phyloP scores from a whole-genome alignment of 1,284 basidiomycete species.

The Cerrena zonata region DNA sequence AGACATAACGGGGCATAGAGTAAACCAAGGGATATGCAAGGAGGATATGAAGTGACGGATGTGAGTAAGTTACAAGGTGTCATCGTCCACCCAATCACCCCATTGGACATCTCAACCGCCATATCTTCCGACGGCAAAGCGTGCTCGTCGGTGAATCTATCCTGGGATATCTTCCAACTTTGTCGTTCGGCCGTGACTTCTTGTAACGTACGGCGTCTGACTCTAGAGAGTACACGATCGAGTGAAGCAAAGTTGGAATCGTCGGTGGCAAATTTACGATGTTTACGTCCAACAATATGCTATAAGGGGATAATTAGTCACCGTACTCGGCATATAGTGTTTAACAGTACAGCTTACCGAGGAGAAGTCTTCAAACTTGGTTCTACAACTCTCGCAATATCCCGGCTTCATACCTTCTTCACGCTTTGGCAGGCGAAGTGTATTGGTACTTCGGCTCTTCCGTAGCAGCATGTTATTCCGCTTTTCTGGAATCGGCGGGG shows the following conservation, averaged over 20 bases:
- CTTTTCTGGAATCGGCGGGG: slow-evolving; percentile 55
- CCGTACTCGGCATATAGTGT: no score
- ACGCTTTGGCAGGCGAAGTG: slow-evolving; percentile 64
- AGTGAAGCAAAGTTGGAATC: slow-evolving; percentile 78
- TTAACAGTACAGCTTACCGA: no score
- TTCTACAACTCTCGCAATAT: slow-evolving; percentile 95
- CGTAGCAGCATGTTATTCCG: slow-evolving; percentile 41
- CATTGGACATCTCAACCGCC: slow-evolving; percentile 24
- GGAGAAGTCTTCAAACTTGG: slow-evolving; percentile 89
- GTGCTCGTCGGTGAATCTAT: not conserved
- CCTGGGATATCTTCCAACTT: slow-evolving; percentile 3
- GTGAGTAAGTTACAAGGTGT: not conserved
- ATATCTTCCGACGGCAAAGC: not conserved
- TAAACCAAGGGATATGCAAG: no score
- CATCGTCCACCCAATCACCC: slow-evolving; percentile 27
- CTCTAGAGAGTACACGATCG: slow-evolving; percentile 72
- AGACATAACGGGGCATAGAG: no score
- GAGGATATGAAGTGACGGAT: not conserved
- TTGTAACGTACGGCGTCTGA: slow-evolving; percentile 58
- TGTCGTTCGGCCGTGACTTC: slow-evolving; percentile 32
- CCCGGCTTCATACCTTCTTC: slow-evolving; percentile 88
- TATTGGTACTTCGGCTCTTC: slow-evolving; percentile 76
- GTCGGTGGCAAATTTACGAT: slow-evolving; percentile 82
- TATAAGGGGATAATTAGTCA: slow-evolving; percentile 28
- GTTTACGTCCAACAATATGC: slow-evolving; percentile 76